Base-by-base conservation (phyloP, 495 filamentous ascomycete species). In the Aspergillus bertholletiae region DNA sequence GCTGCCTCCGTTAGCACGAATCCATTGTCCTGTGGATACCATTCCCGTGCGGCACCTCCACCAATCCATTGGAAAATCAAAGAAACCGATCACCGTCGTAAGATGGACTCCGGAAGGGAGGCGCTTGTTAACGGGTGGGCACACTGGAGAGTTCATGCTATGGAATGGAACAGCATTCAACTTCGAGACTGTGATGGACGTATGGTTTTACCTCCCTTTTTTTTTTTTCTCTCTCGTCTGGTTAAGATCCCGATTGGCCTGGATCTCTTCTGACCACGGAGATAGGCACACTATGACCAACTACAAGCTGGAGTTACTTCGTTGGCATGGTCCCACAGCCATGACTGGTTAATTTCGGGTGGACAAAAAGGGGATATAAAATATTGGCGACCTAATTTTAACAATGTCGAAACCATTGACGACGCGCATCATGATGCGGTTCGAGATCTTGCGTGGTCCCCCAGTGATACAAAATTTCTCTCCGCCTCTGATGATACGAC, bases 81-180 rank as follows among this genome's bases (percentile, higher is more conserved):
- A 96, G 63, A 94, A 97, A 53, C 94, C 94, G 0, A 88, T 98
- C 63, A 96, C 96, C 39, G 89, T 96, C n/a, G 91, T 98, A 41
- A 80, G 88, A 74, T 98, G 94, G 94, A 98, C 94, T 3, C 94
- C 94, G 0, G 94, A 98, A 74, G 94, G 94, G 34, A 84, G 94
- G 56, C 79, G 94, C 55, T 72, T 98, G 43, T 78, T 98, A 62
- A 97, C 94, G 0, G 94, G 89, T 20, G 93, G 90, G 1, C 93
- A 90, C 65, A 97, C 92, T 63, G 94, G 94, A 52, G 94, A 98
- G 68, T 98, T 98, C 61, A 98, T 95, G 45, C 74, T 98, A 4
- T 98, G 94, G 94, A 98, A 98, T 68, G 94, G 94, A 54, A 97
- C 90, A 44, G 94, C 90, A 1, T 98, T 98, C 78, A 98, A 98